Evolutionary conservation across 1,284 basidiomycete genomes (phyloP).

Genomic region (Grifola frondosa): DNA sequence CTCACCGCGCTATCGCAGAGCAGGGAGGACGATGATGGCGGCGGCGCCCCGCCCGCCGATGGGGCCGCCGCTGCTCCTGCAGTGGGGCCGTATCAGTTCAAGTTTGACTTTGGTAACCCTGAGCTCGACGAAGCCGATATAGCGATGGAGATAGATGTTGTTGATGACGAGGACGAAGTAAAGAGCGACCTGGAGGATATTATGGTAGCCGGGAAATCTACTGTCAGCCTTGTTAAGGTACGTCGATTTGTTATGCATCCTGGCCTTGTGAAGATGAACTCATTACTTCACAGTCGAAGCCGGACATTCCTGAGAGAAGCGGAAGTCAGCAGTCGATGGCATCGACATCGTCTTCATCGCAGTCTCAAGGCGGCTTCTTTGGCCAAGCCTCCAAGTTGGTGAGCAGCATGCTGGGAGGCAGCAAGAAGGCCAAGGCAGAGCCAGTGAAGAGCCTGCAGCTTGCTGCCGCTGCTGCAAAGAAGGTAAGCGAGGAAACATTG

Average conservation of each 20-base stretch:
- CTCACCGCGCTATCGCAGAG: slow-evolving; percentile 12
- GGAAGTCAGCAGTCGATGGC: slow-evolving; percentile 54
- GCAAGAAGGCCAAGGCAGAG: slow-evolving; percentile 69
- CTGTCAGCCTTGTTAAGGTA: slow-evolving; percentile 46
- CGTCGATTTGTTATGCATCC: slow-evolving; percentile 19
- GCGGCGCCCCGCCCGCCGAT: neutral
- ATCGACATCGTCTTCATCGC: slow-evolving; percentile 54
- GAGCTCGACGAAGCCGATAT: slow-evolving; percentile 26
- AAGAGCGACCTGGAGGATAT: slow-evolving; percentile 44
- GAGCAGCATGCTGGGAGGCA: slow-evolving; percentile 59
- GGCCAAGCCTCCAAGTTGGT: slow-evolving; percentile 66
- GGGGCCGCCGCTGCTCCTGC: neutral
- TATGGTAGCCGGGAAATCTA: slow-evolving; percentile 37
- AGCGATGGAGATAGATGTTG: slow-evolving; percentile 35
- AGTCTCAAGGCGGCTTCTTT: slow-evolving; percentile 59
- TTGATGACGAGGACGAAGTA: slow-evolving; percentile 27
- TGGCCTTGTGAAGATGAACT: neutral
- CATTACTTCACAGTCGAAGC: slow-evolving; percentile 13
- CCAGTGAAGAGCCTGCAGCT: slow-evolving; percentile 79
- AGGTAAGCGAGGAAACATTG: slow-evolving; percentile 48
- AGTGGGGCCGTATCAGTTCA: neutral
- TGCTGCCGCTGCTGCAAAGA: slow-evolving; percentile 81
- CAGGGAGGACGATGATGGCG: slow-evolving; percentile 14
- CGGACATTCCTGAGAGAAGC: slow-evolving; percentile 26
- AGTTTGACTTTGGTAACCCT: slow-evolving; percentile 15